Evolutionary conservation across 139 green algal genomes (phyloP), one percentile per base, ranked within the genome.

Genomic region (Astrephomene gubernaculifera): DNA sequence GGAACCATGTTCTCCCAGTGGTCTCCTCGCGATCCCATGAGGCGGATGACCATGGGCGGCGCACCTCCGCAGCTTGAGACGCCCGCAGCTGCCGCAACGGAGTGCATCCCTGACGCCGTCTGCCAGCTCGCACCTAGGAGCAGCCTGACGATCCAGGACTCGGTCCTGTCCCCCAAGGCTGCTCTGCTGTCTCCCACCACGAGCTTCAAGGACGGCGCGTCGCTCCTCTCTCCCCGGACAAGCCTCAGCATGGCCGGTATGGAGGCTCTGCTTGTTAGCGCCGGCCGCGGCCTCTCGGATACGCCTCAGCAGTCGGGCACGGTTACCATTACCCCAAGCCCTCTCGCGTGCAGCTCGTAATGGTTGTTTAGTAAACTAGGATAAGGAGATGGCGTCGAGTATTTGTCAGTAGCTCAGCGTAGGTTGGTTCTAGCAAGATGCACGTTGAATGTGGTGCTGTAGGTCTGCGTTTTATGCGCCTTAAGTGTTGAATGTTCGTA

Each of bases 31-130:
- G 73, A 81, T 22, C 33, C 53, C 22, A 52, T 53, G 21, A 39
- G 78, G 6, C 78, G 78, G 39, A 74, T 84, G 78, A 74, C 78
- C 31, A 84, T 84, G 78, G 78, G 78, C 22, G 78, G 78, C 22
- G 78, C 78, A 1, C 21, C 63, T 12, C 57, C 72, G 38, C 36
- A 36, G 7, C 27, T 33, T 9, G 38, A 71, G 38, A 22, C 43
- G 4, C n/a, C 78, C 31, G 63, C 67, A 25, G 8, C 61, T 27
- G 27, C 63, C 21, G 1, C 22, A n/a, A 38, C 64, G 24, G 43
- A 31, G 21, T 65, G 14, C 43, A 65, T 29, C n/a, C n/a, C n/a
- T 21, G 63, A 65, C 43, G 63, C 63, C 33, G 74, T 83, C 24
- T 72, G 29, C 12, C 76, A 83, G 61, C 60, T 72, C 6, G 63